phyloP scores from a whole-genome alignment of 306 rosid genomes.

The Cucurbita ficifolia region DNA sequence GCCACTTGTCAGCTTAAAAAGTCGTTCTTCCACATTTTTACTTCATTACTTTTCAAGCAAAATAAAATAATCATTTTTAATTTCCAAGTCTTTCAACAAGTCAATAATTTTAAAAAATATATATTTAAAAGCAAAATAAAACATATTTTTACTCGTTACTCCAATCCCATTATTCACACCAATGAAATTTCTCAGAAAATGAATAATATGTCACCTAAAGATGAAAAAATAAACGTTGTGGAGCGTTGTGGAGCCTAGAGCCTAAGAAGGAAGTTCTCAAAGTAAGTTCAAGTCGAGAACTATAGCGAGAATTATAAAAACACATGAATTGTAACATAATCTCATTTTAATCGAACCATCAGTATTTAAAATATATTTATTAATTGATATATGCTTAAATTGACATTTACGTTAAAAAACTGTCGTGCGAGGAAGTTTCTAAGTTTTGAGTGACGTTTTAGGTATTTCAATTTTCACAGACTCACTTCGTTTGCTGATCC shows the following conservation, averaged over 20 bases:
- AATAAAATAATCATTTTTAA: neutral
- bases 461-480: slow-evolving; percentile 32
- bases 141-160: too few species aligned
- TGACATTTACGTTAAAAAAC: too few species aligned
- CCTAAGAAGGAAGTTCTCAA: too few species aligned
- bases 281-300: too few species aligned
- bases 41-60: neutral
- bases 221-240: too few species aligned
- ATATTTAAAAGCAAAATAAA: too few species aligned
- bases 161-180: fast-evolving
- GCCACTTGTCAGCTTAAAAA: neutral
- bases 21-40: neutral
- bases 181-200: too few species aligned
- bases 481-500: slow-evolving; percentile 19
- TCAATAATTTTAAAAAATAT: neutral
- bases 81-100: neutral
- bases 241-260: too few species aligned
- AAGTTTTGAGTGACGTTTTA: neutral
- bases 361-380: too few species aligned
- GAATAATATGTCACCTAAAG: too few species aligned
- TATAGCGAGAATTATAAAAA: neutral
- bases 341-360: neutral
- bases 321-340: neutral
- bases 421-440: too few species aligned
- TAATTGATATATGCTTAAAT: too few species aligned